Base-by-base conservation (phyloP, 2,329 filamentous ascomycete genomes). In the Penicillium sp. region DNA sequence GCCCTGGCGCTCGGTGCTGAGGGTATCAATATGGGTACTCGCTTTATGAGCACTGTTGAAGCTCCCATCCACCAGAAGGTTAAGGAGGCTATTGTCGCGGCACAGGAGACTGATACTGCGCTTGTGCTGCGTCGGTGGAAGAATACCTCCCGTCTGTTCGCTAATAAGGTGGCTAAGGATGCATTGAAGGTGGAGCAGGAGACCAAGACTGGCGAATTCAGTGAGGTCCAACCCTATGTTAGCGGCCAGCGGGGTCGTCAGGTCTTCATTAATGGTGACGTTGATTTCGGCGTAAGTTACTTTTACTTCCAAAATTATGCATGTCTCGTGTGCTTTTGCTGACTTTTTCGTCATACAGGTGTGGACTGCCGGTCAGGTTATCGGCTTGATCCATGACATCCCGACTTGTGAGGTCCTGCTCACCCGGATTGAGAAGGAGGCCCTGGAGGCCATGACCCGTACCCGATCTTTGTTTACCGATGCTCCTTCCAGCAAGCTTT, bases 11-110 rank as follows among this genome's bases (percentile, higher is more conserved):
- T 99, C 13, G 94, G 94, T 36, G 94, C 94, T 0, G 90, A 91
- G 74, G 94, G 94, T 62, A 88, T 97, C 78, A 99, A 99, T 79
- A 99, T 99, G 94, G 94, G 94, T 57, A 99, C 94, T 10, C 83
- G 94, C 42, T 99, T 97, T 81, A 96, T 99, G 90, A 93, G 89
- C 79, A 97, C 94, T 0, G 82, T 93, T 44, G 94, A 97, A 77
- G 88, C 93, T 17, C 94, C 94, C 0, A 90, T 99, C 63, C 94
- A 99, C 78, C 74, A 86, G 49, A 96, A 96, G 66, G 91, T 99
- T 80, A 99, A 99, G 83, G 83, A 96, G 75, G 83, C 89, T 66
- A 99, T 99, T 70, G 92, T 97, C 50, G 83, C 86, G 55, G 90
- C 93, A 1, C 83, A 91, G 62, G 94, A 99, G 82, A 92, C 89